These are phyloP conservation scores for Wickerhamiella dianesei DNA, from an alignment of 805 yeast genomes.

Conservation along the genomic window DNA sequence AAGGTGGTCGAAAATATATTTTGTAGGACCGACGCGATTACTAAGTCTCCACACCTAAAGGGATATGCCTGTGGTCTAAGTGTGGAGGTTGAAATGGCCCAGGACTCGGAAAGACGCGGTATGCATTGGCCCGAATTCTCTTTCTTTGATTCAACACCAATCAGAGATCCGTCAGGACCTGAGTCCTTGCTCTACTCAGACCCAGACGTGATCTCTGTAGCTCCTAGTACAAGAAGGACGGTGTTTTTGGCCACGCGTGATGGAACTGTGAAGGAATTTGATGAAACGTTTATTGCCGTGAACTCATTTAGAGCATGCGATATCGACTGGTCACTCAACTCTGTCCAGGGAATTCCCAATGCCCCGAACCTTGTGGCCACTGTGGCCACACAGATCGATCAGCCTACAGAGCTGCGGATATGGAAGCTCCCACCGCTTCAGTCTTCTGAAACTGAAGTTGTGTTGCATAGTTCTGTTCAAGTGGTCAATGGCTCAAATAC, in stretches of 20 bases:
- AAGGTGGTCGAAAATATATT: not conserved
- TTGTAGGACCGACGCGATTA: not conserved
- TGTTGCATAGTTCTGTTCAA: slow-evolving; percentile 22
- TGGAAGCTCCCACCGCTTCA: slow-evolving; percentile 44
- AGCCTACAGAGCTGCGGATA: slow-evolving; percentile 50
- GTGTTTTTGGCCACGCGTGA: slow-evolving; percentile 48
- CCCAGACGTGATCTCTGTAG: slow-evolving; percentile 50
- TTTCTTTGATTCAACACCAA: slow-evolving; percentile 71
- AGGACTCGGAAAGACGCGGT: slow-evolving; percentile 1
- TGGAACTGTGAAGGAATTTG: slow-evolving; percentile 43
- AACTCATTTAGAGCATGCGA: slow-evolving; percentile 51
- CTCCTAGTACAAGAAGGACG: slow-evolving; percentile 37
- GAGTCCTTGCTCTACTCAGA: slow-evolving; percentile 65
- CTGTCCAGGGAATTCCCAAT: slow-evolving; percentile 35
- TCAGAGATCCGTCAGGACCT: slow-evolving; percentile 67
- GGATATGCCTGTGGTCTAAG: not conserved
- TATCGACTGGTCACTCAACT: slow-evolving; percentile 48
- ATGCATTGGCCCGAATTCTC: slow-evolving; percentile 66
- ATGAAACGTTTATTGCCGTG: slow-evolving; percentile 34
- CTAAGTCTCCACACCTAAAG: not conserved
- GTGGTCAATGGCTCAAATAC: slow-evolving; percentile 63
- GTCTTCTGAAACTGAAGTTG: not conserved
- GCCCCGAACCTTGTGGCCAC: slow-evolving; percentile 44
- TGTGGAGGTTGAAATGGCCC: not conserved
- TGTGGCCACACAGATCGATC: slow-evolving; percentile 56